Percentiles rank a stretch among this genome's conserved stretches.
Evolutionary conservation across 495 filamentous ascomycete species (phyloP).

Genomic region (Neohortaea acidophila): DNA sequence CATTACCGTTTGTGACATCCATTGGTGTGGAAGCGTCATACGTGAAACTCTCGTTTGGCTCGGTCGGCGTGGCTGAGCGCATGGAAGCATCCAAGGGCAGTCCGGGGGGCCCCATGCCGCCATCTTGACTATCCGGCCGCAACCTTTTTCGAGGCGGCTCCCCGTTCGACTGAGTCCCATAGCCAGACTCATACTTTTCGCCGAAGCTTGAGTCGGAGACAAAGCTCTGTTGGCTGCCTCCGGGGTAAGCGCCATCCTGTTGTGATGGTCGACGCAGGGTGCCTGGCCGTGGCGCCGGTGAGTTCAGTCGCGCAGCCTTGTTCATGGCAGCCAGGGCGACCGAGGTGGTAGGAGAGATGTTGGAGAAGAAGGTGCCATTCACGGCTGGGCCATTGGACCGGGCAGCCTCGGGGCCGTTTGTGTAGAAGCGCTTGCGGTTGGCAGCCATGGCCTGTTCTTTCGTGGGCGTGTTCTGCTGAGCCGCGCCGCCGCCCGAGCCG

Average conservation of each 20-base stretch:
- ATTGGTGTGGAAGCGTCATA: slow-evolving; percentile 26
- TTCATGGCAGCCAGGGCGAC: slow-evolving; percentile 87
- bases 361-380: slow-evolving; percentile 83
- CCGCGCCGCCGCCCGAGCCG: slow-evolving; percentile 46
- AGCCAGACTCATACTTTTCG: slow-evolving; percentile 37
- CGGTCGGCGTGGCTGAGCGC: slow-evolving; percentile 58
- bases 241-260: slow-evolving; percentile 41
- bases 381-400: slow-evolving; percentile 37
- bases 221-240: slow-evolving; percentile 53
- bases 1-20: slow-evolving; percentile 36
- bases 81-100: slow-evolving; percentile 28
- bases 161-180: slow-evolving; percentile 30
- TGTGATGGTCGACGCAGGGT: slow-evolving; percentile 42
- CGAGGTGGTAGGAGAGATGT: slow-evolving; percentile 82
- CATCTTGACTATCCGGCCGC: slow-evolving; percentile 26
- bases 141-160: slow-evolving; percentile 81
- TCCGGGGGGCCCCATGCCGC: slow-evolving; percentile 4
- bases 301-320: slow-evolving; percentile 78
- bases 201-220: slow-evolving; percentile 51
- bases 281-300: slow-evolving; percentile 47
- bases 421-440: slow-evolving; percentile 81
- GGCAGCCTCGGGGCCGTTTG: slow-evolving; percentile 52
- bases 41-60: slow-evolving; percentile 72
- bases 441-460: slow-evolving; percentile 99
- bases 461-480: slow-evolving; percentile 65